Evolutionary conservation across 768 basidiomycete genomes (phyloP), one percentile per base, ranked within the genome.

Genomic region (Mycena latifolia): DNA sequence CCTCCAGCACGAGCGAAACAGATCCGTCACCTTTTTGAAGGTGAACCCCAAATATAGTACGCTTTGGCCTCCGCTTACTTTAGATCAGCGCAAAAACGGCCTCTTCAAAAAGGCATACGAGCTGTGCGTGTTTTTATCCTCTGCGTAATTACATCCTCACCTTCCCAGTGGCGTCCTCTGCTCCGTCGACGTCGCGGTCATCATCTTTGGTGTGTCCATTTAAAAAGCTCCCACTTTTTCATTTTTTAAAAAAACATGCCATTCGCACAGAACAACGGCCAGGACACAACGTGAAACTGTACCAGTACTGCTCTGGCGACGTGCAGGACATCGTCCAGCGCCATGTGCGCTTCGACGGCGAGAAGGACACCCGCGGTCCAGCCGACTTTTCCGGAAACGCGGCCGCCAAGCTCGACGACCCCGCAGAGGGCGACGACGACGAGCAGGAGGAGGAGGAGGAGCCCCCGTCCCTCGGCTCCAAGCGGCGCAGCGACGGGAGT

Each of bases 81-180:
- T 70, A 52, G 31, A 35, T 46, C 71, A 91, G 90, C 83, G 90
- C 71, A 91, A 91, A 80, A 91, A 90, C 64, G 90, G 90, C 1
- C 82, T 91, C 61, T 91, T 91, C 88, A 92, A 91, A 76, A 92
- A 92, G 72, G 90, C 90, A 0, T 91, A 91, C 74, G 90, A 91
- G 76, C 87, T 91, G 55, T 61, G 51, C 41, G 68, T 66, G 46
- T 47, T 54, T 58, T 37, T 22, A 48, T 45, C n/a, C 52, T 2
- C 33, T 37, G 20, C 14, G 20, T 24, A 28, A 25, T 41, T 43
- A 37, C 20, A n/a, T 45, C 22, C n/a, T 3, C 8, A 22, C 27
- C 24, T 9, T 11, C 6, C 45, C 11, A 46, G 45, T 15, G 90
- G 90, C n/a, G 90, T 92, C 8, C 84, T 91, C 45, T 92, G 90